Conservation (phyloP, 2,329 filamentous ascomycete species). For the Colletotrichum salicis region DNA sequence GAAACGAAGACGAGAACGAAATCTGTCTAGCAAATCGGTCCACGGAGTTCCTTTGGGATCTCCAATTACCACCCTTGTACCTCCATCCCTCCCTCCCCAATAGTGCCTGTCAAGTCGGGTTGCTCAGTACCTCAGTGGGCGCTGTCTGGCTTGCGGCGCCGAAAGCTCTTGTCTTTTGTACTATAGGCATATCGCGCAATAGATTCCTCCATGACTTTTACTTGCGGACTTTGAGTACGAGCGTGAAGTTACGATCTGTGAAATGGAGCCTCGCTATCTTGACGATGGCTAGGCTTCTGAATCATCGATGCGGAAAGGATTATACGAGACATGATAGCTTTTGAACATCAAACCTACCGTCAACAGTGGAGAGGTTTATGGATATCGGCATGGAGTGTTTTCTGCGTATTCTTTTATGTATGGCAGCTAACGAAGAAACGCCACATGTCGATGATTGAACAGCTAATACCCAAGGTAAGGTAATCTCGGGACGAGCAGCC, state of each 20-base stretch:
- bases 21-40: constrained; percentile 1
- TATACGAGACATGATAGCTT: too few species aligned
- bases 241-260: too few species aligned
- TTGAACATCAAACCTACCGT: too few species aligned
- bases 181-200: constrained; percentile 38
- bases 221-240: neutral
- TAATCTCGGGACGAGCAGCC: too few species aligned
- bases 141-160: constrained; percentile 14
- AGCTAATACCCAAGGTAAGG: neutral
- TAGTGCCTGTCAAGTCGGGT: constrained; percentile 9
- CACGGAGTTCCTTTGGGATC: constrained; percentile 1
- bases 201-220: constrained; percentile 37
- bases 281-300: too few species aligned
- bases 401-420: too few species aligned
- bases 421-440: neutral
- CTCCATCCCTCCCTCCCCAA: neutral
- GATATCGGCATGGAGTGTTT: too few species aligned
- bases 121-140: neutral
- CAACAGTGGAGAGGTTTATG: too few species aligned
- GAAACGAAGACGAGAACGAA: constrained; percentile 20
- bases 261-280: too few species aligned
- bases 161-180: constrained; percentile 35
- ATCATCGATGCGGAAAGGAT: too few species aligned
- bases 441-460: neutral
- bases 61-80: constrained; percentile 19